A percentile compares a stretch with the other conserved stretches of the same genome.
These are phyloP conservation scores for Globisporangium acanthophoron DNA, from an alignment of 352 stramenopile genomes.

Conservation along the genomic window DNA sequence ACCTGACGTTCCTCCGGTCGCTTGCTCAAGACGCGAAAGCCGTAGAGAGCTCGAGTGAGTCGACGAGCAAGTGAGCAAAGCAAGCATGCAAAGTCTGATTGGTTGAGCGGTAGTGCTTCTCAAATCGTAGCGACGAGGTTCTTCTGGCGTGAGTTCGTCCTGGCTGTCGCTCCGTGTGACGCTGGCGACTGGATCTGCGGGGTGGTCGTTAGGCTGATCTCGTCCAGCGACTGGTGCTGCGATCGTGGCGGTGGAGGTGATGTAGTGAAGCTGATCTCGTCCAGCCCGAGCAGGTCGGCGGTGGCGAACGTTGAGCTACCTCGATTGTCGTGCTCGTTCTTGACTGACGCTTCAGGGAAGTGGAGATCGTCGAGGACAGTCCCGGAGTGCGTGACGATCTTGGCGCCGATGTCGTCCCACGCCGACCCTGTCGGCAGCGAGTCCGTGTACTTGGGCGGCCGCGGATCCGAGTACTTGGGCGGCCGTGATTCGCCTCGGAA, in stretches of 20 bases:
- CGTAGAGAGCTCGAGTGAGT: background rate
- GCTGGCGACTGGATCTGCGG: background rate
- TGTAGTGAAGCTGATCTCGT: constrained; percentile 16
- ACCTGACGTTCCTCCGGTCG: constrained; percentile 37
- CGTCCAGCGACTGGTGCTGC: background rate
- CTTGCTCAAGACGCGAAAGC: constrained; percentile 7
- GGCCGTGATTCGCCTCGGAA: constrained; percentile 19
- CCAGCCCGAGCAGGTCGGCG: constrained; percentile 26
- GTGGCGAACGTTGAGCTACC: background rate
- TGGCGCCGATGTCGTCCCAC: constrained; percentile 29
- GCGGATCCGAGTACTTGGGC: constrained; percentile 31
- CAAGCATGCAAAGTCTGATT: background rate
- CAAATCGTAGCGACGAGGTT: constrained; percentile 19
- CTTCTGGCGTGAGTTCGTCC: constrained; percentile 5
- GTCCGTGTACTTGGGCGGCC: constrained; percentile 31
- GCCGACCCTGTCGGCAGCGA: constrained; percentile 11
- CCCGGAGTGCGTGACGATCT: constrained; percentile 42
- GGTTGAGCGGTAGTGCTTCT: background rate
- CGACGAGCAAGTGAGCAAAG: background rate
- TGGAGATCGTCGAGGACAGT: constrained; percentile 18
- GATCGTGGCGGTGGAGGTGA: background rate
- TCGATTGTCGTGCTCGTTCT: constrained; percentile 3
- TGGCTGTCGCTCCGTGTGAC: background rate
- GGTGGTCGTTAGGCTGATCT: background rate
- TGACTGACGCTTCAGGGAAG: background rate